These are phyloP conservation scores for Lentinula boryana DNA, from an alignment of 768 basidiomycete genomes.

Conservation along the genomic window DNA sequence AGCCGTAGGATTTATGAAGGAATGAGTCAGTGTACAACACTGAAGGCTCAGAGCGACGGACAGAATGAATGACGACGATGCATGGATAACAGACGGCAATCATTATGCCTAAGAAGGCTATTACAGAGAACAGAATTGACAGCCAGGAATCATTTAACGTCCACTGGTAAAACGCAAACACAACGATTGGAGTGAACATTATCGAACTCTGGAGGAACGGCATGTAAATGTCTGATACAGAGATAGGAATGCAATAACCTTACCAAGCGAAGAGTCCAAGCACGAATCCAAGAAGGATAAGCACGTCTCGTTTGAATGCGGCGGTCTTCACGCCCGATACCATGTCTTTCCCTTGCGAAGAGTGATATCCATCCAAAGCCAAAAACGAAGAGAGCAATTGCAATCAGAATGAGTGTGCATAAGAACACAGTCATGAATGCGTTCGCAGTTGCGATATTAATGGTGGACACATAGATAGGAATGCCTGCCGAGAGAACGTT, in stretches of 20 bases:
- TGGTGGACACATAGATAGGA: constrained; percentile 73
- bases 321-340: constrained; percentile 14
- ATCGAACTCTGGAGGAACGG: constrained; percentile 47
- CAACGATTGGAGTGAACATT: constrained; percentile 59
- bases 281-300: constrained; percentile 42
- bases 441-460: constrained; percentile 79
- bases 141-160: constrained; percentile 86
- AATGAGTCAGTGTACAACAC: constrained; percentile 28
- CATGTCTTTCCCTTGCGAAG: constrained; percentile 22
- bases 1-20: constrained; percentile 38
- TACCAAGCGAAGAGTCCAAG: constrained; percentile 67
- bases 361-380: constrained; percentile 44
- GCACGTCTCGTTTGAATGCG: constrained; percentile 17
- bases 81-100: constrained; percentile 43
- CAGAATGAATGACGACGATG: constrained; percentile 42
- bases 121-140: constrained; percentile 70
- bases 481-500: constrained; percentile 77
- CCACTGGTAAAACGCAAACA: constrained; percentile 89
- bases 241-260: constrained; percentile 19
- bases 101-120: constrained; percentile 51
- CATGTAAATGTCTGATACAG: not conserved
- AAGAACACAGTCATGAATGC: constrained; percentile 90
- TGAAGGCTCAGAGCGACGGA: constrained; percentile 31
- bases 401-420: constrained; percentile 59
- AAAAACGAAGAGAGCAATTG: constrained; percentile 48